phyloP scores from a whole-genome alignment of 345 rosid species.

The Populus pruinosa region DNA sequence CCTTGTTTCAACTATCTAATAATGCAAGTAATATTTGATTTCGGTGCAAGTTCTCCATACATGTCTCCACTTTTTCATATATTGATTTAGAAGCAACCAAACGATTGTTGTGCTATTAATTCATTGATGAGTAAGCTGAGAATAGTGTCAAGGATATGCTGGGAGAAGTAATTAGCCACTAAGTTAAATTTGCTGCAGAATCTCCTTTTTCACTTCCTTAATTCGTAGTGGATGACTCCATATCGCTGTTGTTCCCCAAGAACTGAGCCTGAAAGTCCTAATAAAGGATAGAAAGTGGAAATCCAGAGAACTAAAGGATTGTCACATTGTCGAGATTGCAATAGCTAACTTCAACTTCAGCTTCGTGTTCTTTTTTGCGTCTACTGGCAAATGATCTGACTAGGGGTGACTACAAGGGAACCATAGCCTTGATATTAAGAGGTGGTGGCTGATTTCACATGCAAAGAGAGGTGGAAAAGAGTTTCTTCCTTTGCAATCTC shows the following conservation, averaged over 20 bases:
- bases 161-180: slow-evolving; percentile 20
- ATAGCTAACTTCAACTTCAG: too few relatives aligned
- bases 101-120: neutral
- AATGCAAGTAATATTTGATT: neutral
- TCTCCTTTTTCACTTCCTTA: slow-evolving; percentile 7
- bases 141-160: slow-evolving; percentile 9
- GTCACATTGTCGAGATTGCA: neutral
- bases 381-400: neutral
- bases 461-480: neutral
- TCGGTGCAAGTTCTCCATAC: neutral
- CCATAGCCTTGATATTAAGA: slow-evolving; percentile 4
- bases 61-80: neutral
- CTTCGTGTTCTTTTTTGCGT: neutral
- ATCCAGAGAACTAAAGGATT: neutral
- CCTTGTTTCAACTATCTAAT: neutral
- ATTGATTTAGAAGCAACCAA: slow-evolving; percentile 18
- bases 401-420: neutral
- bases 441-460: slow-evolving; percentile 8
- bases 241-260: slow-evolving; percentile 16
- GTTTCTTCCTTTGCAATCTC: slow-evolving; percentile 6
- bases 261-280: neutral
- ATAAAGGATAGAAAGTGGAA: slow-evolving; percentile 5
- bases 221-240: slow-evolving; percentile 15
- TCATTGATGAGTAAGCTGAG: neutral
- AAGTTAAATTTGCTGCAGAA: slow-evolving; percentile 23